phyloP scores from a whole-genome alignment of 2,329 filamentous ascomycete genomes.

The Hypoxylon sp. region DNA sequence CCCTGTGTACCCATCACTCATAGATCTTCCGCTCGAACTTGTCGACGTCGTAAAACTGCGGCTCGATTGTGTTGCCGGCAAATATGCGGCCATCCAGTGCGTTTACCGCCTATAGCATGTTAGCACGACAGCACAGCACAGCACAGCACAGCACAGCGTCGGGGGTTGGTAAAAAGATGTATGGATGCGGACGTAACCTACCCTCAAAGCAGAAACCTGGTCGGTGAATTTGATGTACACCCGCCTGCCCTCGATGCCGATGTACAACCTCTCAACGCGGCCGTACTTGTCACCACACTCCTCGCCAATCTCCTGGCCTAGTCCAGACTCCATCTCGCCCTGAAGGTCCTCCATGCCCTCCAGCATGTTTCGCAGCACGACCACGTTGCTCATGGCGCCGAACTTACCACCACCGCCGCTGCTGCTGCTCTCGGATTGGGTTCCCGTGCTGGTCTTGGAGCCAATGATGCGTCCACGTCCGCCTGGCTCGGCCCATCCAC shows the following conservation, averaged over 20 bases:
- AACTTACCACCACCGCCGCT: conserved; percentile 63
- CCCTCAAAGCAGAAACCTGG: conserved; percentile 81
- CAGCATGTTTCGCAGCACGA: conserved; percentile 85
- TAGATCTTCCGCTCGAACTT: conserved; percentile 78
- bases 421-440: conserved; percentile 39
- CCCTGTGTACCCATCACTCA: conserved; percentile 38
- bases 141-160: conserved; percentile 4
- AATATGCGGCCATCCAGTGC: conserved; percentile 88
- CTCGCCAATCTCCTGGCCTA: conserved; percentile 95
- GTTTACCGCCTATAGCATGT: conserved; percentile 76
- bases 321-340: conserved; percentile 75
- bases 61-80: conserved; percentile 84
- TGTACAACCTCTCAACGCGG: conserved; percentile 79
- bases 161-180: not conserved
- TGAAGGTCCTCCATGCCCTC: conserved; percentile 80
- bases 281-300: conserved; percentile 92
- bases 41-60: conserved; percentile 82
- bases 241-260: conserved; percentile 69
- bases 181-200: conserved; percentile 55
- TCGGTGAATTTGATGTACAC: conserved; percentile 96
- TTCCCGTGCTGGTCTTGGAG: conserved; percentile 55
- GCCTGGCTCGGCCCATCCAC: conserved; percentile 75
- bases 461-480: conserved; percentile 83
- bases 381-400: conserved; percentile 80
- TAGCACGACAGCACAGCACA: conserved; percentile 4